phyloP scores from a whole-genome alignment of 805 yeast genomes.

The Yarrowia bubula region DNA sequence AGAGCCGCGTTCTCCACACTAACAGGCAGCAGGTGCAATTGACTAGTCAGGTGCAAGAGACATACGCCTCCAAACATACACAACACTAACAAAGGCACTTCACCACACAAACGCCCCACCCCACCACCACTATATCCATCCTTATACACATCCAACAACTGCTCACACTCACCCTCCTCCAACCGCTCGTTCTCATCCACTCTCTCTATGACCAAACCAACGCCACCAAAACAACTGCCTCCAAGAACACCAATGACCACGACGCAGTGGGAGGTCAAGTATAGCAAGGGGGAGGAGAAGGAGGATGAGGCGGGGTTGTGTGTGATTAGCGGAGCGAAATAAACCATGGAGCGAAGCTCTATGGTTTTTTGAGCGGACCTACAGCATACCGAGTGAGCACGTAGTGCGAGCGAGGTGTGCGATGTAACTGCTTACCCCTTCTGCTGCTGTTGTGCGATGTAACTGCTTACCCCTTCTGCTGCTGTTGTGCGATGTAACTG shows the following conservation, averaged over 20 bases:
- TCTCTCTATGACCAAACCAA: neutral
- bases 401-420: no score
- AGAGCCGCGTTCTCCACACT: neutral
- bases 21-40: neutral
- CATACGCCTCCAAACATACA: neutral
- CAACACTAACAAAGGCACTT: neutral
- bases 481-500: no score
- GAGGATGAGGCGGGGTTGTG: constrained; percentile 7
- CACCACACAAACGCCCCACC: neutral
- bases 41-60: neutral
- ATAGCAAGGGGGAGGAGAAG: neutral
- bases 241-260: neutral
- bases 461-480: no score
- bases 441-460: no score
- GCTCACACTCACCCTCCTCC: no score
- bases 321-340: neutral
- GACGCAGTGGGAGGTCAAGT: neutral
- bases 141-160: neutral
- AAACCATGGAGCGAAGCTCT: no score
- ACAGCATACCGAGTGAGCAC: no score
- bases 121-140: neutral
- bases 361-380: no score
- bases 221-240: neutral
- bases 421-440: no score
- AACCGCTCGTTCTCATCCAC: no score